A percentile compares a stretch with the other conserved stretches of the same genome.
These are phyloP conservation scores for Nissolia schottii DNA, from an alignment of 306 rosid genomes.

Conservation along the genomic window DNA sequence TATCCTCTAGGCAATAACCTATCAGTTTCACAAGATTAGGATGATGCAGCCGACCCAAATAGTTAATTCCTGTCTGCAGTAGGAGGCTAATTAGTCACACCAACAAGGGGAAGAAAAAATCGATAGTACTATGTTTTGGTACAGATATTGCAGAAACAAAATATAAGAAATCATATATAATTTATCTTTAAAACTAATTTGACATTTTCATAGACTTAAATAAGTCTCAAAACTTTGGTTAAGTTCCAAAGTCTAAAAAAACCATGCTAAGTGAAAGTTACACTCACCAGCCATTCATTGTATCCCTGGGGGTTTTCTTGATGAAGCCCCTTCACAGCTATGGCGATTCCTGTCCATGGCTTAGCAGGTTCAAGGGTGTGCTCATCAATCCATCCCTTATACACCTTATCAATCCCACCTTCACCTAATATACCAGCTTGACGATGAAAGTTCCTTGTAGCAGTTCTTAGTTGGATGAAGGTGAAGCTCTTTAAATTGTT, in stretches of 20 bases:
- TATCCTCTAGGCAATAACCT: too few relatives aligned
- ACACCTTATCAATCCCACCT: constrained; percentile 96
- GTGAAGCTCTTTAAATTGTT: constrained; percentile 61
- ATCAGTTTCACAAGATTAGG: too few relatives aligned
- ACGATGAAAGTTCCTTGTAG: constrained; percentile 93
- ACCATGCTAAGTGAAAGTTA: background rate
- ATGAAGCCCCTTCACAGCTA: constrained; percentile 83
- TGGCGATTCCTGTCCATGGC: constrained; percentile 88
- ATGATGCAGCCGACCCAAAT: constrained; percentile 80
- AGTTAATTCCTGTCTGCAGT: constrained; percentile 77
- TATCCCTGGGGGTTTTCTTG: constrained; percentile 90
- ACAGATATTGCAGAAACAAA: background rate
- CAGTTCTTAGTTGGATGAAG: constrained; percentile 65
- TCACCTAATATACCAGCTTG: constrained; percentile 91
- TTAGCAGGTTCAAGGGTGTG: constrained; percentile 60
- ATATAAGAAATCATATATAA: background rate
- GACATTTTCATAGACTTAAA: background rate
- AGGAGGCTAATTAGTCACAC: constrained; percentile 15
- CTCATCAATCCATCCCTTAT: constrained; percentile 95
- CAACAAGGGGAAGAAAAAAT: background rate
- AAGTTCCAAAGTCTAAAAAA: background rate
- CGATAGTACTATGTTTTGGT: background rate
- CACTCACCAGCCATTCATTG: constrained; percentile 93
- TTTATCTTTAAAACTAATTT: background rate
- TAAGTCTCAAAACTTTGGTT: background rate